phyloP scores from a whole-genome alignment of 257 asterid species.

The Mitragyna speciosa region DNA sequence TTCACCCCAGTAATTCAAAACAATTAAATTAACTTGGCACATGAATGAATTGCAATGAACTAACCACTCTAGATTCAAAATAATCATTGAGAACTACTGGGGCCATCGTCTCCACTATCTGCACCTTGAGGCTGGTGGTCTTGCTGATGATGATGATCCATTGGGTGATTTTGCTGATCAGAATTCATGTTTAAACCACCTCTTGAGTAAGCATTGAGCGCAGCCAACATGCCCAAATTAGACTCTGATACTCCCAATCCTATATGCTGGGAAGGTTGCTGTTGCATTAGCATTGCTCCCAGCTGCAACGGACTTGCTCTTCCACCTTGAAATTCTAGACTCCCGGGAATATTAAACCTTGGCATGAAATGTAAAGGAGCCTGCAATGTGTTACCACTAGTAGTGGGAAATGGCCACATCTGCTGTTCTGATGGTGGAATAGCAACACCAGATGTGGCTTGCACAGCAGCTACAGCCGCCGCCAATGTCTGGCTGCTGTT shows the following conservation, averaged over 20 bases:
- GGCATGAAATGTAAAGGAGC: constrained; percentile 58
- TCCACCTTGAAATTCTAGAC: constrained; percentile 49
- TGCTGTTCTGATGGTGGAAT: constrained; percentile 35
- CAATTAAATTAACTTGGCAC: background rate
- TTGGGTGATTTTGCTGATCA: constrained; percentile 30
- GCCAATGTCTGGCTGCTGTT: constrained; percentile 13
- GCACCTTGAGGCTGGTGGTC: constrained; percentile 24
- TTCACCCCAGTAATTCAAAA: background rate
- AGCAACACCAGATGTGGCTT: constrained; percentile 3
- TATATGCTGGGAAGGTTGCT: constrained; percentile 45
- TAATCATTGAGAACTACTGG: constrained; percentile 24
- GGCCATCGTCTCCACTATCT: constrained; percentile 31
- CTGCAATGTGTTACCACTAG: constrained; percentile 35
- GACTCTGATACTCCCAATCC: constrained; percentile 56
- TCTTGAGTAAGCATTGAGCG: constrained; percentile 55
- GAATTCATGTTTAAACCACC: constrained; percentile 43
- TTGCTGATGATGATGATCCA: constrained; percentile 33
- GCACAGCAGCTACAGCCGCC: constrained; percentile 8
- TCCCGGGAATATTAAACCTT: constrained; percentile 50
- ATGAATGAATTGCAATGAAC: background rate
- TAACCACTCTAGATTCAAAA: background rate
- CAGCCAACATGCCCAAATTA: constrained; percentile 68
- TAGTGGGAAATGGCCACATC: constrained; percentile 61
- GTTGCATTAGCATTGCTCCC: background rate
- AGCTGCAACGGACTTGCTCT: background rate